Evolutionary conservation across 2,329 filamentous ascomycete genomes (phyloP).

Genomic region (Colletotrichum sp.): DNA sequence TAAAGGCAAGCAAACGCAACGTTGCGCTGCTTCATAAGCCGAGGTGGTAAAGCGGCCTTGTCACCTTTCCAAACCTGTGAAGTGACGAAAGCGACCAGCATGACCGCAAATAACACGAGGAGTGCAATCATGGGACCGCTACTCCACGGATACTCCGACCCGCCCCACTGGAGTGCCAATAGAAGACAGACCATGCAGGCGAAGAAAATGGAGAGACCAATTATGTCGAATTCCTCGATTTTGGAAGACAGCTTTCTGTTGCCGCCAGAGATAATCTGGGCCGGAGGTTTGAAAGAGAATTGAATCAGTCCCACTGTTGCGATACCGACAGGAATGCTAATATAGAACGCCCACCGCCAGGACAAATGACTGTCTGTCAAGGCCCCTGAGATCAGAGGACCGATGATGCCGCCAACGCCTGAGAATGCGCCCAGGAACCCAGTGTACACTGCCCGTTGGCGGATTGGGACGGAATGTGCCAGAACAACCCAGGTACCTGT

Average conservation of each 20-base stretch:
- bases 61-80: constrained; percentile 38
- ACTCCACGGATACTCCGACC: constrained; percentile 36
- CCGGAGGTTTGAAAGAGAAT: constrained; percentile 25
- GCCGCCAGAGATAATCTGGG: neutral
- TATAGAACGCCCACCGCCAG: constrained; percentile 35
- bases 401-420: constrained; percentile 36
- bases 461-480: constrained; percentile 37
- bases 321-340: constrained; percentile 33
- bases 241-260: constrained; percentile 17
- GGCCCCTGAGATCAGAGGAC: constrained; percentile 30
- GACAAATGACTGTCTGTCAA: constrained; percentile 32
- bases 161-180: constrained; percentile 51
- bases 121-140: constrained; percentile 36
- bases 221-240: constrained; percentile 26
- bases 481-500: constrained; percentile 43
- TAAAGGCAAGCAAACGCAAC: constrained; percentile 25
- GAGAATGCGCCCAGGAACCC: constrained; percentile 43
- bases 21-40: constrained; percentile 34
- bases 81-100: constrained; percentile 31
- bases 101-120: constrained; percentile 35
- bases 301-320: constrained; percentile 27
- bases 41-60: constrained; percentile 41
- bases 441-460: constrained; percentile 35
- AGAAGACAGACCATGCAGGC: constrained; percentile 41
- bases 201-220: constrained; percentile 26